These are phyloP conservation scores for Sutorius australiensis DNA, from an alignment of 768 basidiomycete species.

Conservation along the genomic window DNA sequence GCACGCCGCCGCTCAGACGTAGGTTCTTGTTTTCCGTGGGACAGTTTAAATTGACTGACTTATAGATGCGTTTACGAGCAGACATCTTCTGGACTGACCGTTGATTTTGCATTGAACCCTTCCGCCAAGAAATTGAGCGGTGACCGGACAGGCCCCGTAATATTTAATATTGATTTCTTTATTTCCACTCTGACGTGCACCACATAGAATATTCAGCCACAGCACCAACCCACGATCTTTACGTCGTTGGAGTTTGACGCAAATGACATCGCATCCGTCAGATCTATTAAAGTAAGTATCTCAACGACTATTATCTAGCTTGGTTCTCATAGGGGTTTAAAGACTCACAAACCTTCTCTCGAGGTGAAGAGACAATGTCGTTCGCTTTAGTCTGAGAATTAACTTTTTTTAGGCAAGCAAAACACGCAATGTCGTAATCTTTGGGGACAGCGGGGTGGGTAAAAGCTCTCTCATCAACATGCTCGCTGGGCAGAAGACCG, in stretches of 20 bases:
- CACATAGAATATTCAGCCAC: slow-evolving; percentile 3
- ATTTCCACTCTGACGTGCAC: not conserved
- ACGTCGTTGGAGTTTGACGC: slow-evolving; percentile 2
- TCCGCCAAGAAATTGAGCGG: not conserved
- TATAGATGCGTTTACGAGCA: not conserved
- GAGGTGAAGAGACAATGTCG: slow-evolving; percentile 9
- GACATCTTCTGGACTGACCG: not conserved
- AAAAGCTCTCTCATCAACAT: slow-evolving; percentile 46
- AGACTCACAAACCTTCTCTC: not conserved
- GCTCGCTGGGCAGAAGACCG: slow-evolving; percentile 30
- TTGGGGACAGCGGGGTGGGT: slow-evolving; percentile 41
- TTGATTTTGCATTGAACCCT: not conserved
- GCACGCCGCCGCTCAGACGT: slow-evolving; percentile 9
- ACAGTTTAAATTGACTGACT: slow-evolving; percentile 1
- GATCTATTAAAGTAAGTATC: slow-evolving; percentile 6
- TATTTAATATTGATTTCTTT: not conserved
- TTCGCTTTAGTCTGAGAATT: not conserved
- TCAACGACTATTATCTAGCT: not conserved
- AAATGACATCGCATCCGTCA: not conserved
- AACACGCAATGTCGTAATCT: slow-evolving; percentile 37
- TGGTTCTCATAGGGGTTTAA: not conserved
- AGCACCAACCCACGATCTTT: slow-evolving; percentile 10
- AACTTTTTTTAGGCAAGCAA: slow-evolving; percentile 2
- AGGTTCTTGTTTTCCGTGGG: not conserved
- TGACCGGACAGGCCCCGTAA: slow-evolving; percentile 5